phyloP scores from a whole-genome alignment of 139 green algal genomes.

The Diplosphaera chodatii region DNA sequence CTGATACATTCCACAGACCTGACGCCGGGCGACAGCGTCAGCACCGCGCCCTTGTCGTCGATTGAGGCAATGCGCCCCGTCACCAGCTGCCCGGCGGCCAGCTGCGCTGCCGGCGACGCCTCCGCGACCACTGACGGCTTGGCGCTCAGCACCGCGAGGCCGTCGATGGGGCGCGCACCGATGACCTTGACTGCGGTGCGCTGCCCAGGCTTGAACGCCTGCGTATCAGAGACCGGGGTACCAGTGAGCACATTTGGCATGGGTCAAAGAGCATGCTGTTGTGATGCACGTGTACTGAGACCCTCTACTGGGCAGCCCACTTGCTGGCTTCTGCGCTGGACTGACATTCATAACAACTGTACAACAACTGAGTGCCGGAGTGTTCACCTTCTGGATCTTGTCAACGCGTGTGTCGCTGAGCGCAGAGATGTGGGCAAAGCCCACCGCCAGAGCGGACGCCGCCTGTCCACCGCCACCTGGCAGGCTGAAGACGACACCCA shows the following conservation, averaged over 20 bases:
- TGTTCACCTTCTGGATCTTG: slow-evolving; percentile 49
- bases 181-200: slow-evolving; percentile 62
- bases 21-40: slow-evolving; percentile 50
- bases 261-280: no score
- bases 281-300: no score
- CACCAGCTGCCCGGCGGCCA: slow-evolving; percentile 45
- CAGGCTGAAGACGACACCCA: slow-evolving; percentile 73
- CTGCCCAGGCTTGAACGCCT: slow-evolving; percentile 26
- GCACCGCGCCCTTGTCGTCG: slow-evolving; percentile 48
- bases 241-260: no score
- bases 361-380: no score
- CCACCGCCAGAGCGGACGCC: slow-evolving; percentile 3
- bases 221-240: no score
- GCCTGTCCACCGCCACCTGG: slow-evolving; percentile 11
- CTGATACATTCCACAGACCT: no score
- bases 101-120: slow-evolving; percentile 6
- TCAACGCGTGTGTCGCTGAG: slow-evolving; percentile 60
- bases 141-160: slow-evolving; percentile 56
- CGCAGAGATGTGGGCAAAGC: slow-evolving; percentile 77
- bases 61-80: slow-evolving; percentile 46
- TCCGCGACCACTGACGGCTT: slow-evolving; percentile 39
- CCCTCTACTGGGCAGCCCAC: no score
- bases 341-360: no score
- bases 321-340: no score
- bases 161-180: slow-evolving; percentile 76